A percentile compares a stretch with the other conserved stretches of the same genome.
phyloP scores from a whole-genome alignment of 495 filamentous ascomycete genomes.

The Xanthoparmelia taractica region DNA sequence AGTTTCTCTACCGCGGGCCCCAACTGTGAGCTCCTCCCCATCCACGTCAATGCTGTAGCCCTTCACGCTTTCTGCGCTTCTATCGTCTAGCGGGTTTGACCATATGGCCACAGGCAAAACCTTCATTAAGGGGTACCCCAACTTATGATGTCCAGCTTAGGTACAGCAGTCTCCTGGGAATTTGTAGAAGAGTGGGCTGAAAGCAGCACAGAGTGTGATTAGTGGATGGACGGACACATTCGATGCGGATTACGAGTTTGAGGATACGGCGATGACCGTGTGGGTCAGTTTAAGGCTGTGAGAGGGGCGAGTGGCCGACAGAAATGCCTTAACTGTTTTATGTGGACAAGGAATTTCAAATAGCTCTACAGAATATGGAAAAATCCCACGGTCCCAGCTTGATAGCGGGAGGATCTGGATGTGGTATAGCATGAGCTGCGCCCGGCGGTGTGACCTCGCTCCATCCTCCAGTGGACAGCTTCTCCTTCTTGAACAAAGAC shows the following conservation, averaged over 20 bases:
- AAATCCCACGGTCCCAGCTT: constrained; percentile 5
- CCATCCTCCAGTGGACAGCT: not conserved
- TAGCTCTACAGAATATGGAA: not conserved
- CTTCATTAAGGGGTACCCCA: not conserved
- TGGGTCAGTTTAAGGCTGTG: not conserved
- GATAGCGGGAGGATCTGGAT: not conserved
- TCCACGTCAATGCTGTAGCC: not conserved
- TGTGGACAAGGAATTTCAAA: not conserved
- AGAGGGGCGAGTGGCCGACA: not conserved
- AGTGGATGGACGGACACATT: not conserved
- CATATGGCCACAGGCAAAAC: not conserved
- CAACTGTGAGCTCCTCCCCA: not conserved
- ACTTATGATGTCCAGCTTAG: not conserved
- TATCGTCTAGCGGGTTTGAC: not conserved
- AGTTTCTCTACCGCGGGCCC: not conserved
- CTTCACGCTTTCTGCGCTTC: not conserved
- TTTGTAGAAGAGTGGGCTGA: not conserved
- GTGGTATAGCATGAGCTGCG: not conserved
- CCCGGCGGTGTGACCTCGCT: not conserved
- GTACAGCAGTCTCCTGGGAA: not conserved
- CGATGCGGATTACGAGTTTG: not conserved
- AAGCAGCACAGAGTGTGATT: not conserved
- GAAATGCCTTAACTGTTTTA: not conserved
- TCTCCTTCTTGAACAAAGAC: not conserved
- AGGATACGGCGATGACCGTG: not conserved